Evolutionary conservation across 2,329 filamentous ascomycete species (phyloP).

Genomic region (Aureobasidium mangrovei): DNA sequence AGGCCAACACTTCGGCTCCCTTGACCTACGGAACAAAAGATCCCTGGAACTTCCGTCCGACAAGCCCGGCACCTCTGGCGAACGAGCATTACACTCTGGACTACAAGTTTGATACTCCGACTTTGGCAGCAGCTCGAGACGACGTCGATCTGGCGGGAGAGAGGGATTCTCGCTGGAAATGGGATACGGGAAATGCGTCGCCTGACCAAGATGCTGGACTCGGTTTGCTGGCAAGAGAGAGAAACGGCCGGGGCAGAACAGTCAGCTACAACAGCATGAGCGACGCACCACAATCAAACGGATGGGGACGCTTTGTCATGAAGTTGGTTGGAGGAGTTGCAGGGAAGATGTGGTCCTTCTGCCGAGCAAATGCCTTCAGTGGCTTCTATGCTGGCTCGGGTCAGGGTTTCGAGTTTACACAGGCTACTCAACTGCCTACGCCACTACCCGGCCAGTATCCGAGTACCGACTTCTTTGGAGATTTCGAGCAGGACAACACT

Average conservation of each 20-base stretch:
- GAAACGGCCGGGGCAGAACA: constrained; percentile 24
- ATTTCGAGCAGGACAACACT: constrained; percentile 36
- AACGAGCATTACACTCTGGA: constrained; percentile 45
- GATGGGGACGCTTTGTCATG: constrained; percentile 53
- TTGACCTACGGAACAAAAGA: neutral
- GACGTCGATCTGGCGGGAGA: constrained; percentile 23
- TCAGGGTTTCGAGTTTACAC: constrained; percentile 54
- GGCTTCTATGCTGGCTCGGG: constrained; percentile 86
- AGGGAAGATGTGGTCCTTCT: constrained; percentile 79
- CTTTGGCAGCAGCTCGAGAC: constrained; percentile 26
- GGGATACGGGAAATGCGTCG: constrained; percentile 8
- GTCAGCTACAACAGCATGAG: constrained; percentile 15
- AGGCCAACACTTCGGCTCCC: constrained; percentile 5
- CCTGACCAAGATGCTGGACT: constrained; percentile 18
- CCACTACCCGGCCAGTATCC: constrained; percentile 49
- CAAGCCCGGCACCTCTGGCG: constrained; percentile 30
- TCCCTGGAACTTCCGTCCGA: neutral
- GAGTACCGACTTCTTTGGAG: constrained; percentile 38
- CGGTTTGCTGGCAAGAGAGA: constrained; percentile 24
- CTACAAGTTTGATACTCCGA: constrained; percentile 42
- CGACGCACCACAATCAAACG: constrained; percentile 14
- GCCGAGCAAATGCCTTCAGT: constrained; percentile 58
- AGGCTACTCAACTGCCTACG: constrained; percentile 24
- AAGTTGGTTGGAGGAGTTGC: constrained; percentile 57
- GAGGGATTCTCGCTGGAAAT: constrained; percentile 26